A percentile compares a stretch with the other conserved stretches of the same genome.
These are phyloP conservation scores for Meira nashicola DNA, from an alignment of 1,284 basidiomycete species.

Conservation along the genomic window DNA sequence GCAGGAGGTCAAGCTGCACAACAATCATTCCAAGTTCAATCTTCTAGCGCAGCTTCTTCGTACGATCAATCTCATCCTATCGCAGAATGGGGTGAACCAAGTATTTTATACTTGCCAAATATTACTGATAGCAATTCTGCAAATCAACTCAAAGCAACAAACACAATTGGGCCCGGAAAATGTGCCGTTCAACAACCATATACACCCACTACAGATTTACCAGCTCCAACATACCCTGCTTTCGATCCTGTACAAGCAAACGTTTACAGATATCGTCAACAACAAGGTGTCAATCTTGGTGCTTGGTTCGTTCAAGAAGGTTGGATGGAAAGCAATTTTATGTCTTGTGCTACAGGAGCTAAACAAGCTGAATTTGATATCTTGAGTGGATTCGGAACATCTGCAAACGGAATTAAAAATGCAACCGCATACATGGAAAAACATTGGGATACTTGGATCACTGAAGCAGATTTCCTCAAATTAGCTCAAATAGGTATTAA, in stretches of 20 bases:
- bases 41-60: conserved; percentile 10
- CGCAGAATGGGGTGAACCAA: conserved; percentile 37
- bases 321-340: conserved; percentile 66
- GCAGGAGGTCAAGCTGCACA: conserved; percentile 13
- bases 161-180: conserved; percentile 36
- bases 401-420: conserved; percentile 54
- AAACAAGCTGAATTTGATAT: conserved; percentile 58
- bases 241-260: conserved; percentile 46
- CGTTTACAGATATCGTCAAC: conserved; percentile 67
- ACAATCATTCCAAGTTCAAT: conserved; percentile 23
- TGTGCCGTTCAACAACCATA: conserved; percentile 41
- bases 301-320: conserved; percentile 51
- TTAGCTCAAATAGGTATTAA: conserved; percentile 51
- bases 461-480: conserved; percentile 55
- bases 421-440: conserved; percentile 61
- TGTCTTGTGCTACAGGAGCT: conserved; percentile 62
- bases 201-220: conserved; percentile 30
- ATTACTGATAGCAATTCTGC: conserved; percentile 13
- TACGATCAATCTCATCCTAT: conserved; percentile 3
- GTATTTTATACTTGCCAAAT: conserved; percentile 33
- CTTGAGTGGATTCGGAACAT: conserved; percentile 59
- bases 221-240: conserved; percentile 30
- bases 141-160: background rate
- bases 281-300: conserved; percentile 78
- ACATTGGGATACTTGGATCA: conserved; percentile 76